Evolutionary conservation across 2,329 filamentous ascomycete species (phyloP), one percentile per base, ranked within the genome.

Genomic region (Alternaria sp.): DNA sequence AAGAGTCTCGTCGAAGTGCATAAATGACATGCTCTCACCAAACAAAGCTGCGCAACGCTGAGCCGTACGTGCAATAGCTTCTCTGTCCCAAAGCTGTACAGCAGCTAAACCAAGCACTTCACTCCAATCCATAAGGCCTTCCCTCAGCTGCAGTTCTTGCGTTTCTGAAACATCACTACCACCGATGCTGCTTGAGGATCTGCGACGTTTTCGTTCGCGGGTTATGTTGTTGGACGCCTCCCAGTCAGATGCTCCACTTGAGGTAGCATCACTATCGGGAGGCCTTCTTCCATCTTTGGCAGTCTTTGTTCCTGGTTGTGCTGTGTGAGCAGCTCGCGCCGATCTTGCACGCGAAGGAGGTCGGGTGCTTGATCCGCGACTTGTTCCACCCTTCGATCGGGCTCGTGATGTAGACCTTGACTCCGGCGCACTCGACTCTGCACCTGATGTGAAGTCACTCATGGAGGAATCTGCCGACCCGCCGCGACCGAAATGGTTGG

Each of bases 21-120:
- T 83, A 59, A 93, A 84, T 2, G 82, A 79, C 86, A 95, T 93
- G 25, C 85, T 82, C 78, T 95, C 87, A 0, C 85, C 86, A 69
- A 97, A 97, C 0, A 97, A 81, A 46, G 86, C 82, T 3, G 90
- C 87, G 71, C 94, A 98, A 50, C 94, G 86, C 71, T 89, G 84
- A 2, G 90, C 86, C 0, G 93, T 86, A 30, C 92, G 86, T 54
- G 88, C 85, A 12, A 97, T 79, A 1, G 89, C 90, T 1, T 81
- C 77, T 1, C 90, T 82, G 22, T 76, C 63, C 78, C 93, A 94
- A 0, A 91, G 92, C 2, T 86, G 86, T 51, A 96, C 80, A 0
- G 92, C 86, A 3, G 94, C 94, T 1, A 93, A 84, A 0, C 92
- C 92, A 28, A 97, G 80, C 2, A 97, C 86, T 67, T 97, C 92